phyloP scores from a whole-genome alignment of 2,329 filamentous ascomycete species.

The Exophiala oligosperma region DNA sequence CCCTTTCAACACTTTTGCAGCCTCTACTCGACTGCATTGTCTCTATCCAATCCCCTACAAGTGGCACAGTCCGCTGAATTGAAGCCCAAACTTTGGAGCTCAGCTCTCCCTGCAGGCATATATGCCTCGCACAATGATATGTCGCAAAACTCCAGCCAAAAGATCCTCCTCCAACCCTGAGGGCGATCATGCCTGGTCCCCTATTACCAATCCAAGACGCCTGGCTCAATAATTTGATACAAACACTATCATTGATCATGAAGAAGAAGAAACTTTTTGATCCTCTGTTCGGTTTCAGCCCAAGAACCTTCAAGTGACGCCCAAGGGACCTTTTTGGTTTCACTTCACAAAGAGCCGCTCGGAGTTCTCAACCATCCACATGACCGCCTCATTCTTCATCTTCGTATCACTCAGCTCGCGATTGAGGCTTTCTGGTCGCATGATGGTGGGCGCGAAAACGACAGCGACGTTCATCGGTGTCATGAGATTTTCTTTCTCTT shows the following conservation, averaged over 20 bases:
- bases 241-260: constrained; percentile 7
- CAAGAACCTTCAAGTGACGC: constrained; percentile 15
- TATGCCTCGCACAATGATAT: neutral
- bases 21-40: neutral
- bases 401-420: constrained; percentile 96
- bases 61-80: neutral
- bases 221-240: constrained; percentile 12
- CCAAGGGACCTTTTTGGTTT: neutral
- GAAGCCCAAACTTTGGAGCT: neutral
- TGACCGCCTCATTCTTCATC: constrained; percentile 85
- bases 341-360: constrained; percentile 67
- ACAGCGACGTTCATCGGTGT: constrained; percentile 94
- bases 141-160: constrained; percentile 6
- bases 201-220: constrained; percentile 6
- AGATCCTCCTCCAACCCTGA: neutral
- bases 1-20: neutral
- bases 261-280: neutral
- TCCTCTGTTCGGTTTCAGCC: neutral
- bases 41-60: constrained; percentile 1
- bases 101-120: neutral
- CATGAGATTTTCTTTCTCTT: constrained; percentile 89
- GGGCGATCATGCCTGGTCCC: constrained; percentile 3
- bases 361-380: constrained; percentile 90
- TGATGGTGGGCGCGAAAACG: constrained; percentile 96
- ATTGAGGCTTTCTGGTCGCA: constrained; percentile 86